A percentile compares a stretch with the other conserved stretches of the same genome.
Conservation (phyloP, 2,329 filamentous ascomycete species). For the Botrytis medusae region DNA sequence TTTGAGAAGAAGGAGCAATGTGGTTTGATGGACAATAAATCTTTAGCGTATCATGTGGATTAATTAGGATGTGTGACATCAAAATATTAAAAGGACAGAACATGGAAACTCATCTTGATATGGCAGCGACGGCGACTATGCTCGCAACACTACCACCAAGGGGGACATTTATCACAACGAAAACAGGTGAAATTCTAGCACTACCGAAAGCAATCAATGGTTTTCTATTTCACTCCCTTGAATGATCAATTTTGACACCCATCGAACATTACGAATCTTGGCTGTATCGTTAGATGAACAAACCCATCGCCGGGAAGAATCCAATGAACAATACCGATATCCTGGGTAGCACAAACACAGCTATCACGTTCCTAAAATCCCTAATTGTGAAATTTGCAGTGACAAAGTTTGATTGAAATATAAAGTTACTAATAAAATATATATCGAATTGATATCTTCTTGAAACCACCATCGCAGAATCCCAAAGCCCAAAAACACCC, state of each 20-base stretch:
- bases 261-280: background rate
- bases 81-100: background rate
- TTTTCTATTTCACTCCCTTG: too few species aligned
- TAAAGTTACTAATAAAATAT: background rate
- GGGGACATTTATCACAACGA: background rate
- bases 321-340: too few species aligned
- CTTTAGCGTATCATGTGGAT: background rate
- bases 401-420: background rate
- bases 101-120: background rate
- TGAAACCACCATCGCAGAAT: background rate
- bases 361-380: too few species aligned
- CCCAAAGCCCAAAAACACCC: constrained; percentile 12
- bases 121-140: background rate
- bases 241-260: too few species aligned
- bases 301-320: background rate
- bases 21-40: background rate
- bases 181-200: background rate
- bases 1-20: background rate
- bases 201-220: background rate
- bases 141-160: background rate
- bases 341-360: too few species aligned
- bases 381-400: background rate
- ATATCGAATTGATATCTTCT: background rate
- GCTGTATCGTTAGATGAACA: background rate
- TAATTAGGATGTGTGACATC: background rate